A percentile compares a stretch with the other conserved stretches of the same genome.
phyloP scores from a whole-genome alignment of 2,329 filamentous ascomycete genomes.

The Pseudocercospora macadamiae region DNA sequence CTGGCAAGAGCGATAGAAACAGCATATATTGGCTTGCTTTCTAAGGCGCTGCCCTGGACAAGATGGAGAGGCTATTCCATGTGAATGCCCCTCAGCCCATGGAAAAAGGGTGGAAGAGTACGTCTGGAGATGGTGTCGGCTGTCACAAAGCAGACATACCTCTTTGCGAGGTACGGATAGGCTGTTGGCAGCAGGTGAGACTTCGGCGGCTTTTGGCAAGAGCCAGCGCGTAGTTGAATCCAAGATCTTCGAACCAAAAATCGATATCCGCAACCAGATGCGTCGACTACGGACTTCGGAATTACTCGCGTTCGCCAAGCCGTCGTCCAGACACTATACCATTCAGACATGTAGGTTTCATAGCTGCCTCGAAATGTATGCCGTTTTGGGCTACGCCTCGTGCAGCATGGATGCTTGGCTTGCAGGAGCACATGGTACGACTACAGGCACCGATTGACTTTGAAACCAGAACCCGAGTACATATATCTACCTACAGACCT shows the following conservation, averaged over 20 bases:
- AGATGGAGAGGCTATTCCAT: too few relatives aligned
- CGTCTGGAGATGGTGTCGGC: too few relatives aligned
- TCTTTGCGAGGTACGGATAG: too few relatives aligned
- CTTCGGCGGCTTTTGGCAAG: not conserved
- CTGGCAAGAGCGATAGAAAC: too few relatives aligned
- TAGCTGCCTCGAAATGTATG: not conserved
- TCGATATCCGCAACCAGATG: too few relatives aligned
- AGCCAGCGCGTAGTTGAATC: not conserved
- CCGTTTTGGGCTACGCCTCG: not conserved
- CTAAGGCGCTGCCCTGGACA: too few relatives aligned
- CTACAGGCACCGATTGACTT: not conserved
- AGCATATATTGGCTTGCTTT: too few relatives aligned
- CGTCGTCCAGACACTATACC: not conserved
- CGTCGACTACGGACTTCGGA: not conserved
- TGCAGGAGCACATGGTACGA: not conserved
- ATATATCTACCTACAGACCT: not conserved
- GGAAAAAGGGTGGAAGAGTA: too few relatives aligned
- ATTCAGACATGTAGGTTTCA: not conserved
- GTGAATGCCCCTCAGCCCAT: too few relatives aligned
- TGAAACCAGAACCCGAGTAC: not conserved
- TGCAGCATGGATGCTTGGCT: not conserved
- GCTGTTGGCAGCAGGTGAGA: too few relatives aligned
- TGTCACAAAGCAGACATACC: too few relatives aligned
- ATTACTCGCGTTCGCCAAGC: not conserved
- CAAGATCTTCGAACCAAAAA: too few relatives aligned